These are phyloP conservation scores for Neurospora africana DNA, from an alignment of 495 filamentous ascomycete species.

Conservation along the genomic window DNA sequence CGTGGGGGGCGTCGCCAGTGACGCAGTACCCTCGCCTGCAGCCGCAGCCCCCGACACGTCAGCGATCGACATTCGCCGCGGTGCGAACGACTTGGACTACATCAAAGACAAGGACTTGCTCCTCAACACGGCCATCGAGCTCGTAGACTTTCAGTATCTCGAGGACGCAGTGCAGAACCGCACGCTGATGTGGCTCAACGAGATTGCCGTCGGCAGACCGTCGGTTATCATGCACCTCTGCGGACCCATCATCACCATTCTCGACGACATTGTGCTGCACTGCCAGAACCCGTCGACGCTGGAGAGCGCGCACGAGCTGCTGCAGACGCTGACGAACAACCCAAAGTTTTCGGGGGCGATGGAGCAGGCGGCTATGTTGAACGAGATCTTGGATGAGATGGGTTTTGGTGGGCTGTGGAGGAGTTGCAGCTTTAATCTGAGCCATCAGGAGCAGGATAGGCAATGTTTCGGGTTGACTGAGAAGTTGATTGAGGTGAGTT, in stretches of 20 bases:
- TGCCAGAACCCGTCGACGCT: constrained; percentile 42
- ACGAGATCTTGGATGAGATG: constrained; percentile 41
- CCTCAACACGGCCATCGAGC: constrained; percentile 43
- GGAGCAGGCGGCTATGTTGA: constrained; percentile 29
- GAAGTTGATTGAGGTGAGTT: constrained; percentile 47
- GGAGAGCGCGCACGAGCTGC: constrained; percentile 39
- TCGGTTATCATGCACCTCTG: constrained; percentile 41
- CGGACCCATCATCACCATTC: constrained; percentile 37
- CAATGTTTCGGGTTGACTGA: constrained; percentile 43
- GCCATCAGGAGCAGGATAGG: constrained; percentile 38
- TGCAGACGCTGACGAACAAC: constrained; percentile 39
- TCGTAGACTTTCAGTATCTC: constrained; percentile 47
- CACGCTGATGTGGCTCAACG: constrained; percentile 41
- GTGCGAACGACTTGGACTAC: constrained; percentile 28
- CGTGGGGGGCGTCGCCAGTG: background rate
- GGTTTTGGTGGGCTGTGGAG: constrained; percentile 48
- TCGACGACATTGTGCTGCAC: constrained; percentile 44
- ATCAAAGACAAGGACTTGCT: constrained; percentile 46
- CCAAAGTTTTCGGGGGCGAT: constrained; percentile 29
- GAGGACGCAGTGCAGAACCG: constrained; percentile 44
- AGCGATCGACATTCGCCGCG: constrained; percentile 13
- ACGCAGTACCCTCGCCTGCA: constrained; percentile 12
- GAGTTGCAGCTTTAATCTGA: constrained; percentile 34
- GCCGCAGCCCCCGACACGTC: background rate
- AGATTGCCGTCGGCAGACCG: constrained; percentile 35